Evolutionary conservation across 176 grass and related monocot species (phyloP).

Genomic region (Saccharum spontaneum): DNA sequence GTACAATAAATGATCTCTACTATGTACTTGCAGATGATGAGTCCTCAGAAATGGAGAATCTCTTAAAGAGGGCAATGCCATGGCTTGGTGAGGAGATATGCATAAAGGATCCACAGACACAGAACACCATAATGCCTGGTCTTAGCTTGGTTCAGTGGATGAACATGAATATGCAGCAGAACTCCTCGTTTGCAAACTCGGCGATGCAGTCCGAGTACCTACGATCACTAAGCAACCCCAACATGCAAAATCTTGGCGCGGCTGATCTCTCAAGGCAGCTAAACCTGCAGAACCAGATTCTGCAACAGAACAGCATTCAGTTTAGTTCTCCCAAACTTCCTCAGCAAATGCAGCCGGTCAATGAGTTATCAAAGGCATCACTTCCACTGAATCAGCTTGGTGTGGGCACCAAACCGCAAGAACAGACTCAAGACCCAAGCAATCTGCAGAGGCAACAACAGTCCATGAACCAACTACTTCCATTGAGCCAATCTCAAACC

Average conservation of each 20-base stretch:
- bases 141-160: conserved; percentile 92
- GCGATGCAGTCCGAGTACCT: conserved; percentile 71
- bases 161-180: conserved; percentile 91
- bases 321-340: conserved; percentile 52
- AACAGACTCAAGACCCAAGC: conserved; percentile 52
- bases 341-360: conserved; percentile 53
- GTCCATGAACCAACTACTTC: conserved; percentile 43
- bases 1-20: neutral
- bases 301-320: conserved; percentile 69
- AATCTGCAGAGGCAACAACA: conserved; percentile 58
- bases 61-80: conserved; percentile 77
- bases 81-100: conserved; percentile 92
- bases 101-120: conserved; percentile 85
- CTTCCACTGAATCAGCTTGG: conserved; percentile 51
- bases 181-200: conserved; percentile 57
- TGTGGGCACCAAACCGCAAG: conserved; percentile 38
- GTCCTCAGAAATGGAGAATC: conserved; percentile 85
- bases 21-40: conserved; percentile 66
- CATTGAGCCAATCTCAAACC: conserved; percentile 53
- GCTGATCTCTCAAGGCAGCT: conserved; percentile 63
- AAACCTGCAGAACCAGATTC: conserved; percentile 53
- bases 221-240: conserved; percentile 48
- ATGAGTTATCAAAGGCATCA: conserved; percentile 45
- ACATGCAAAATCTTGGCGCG: conserved; percentile 55
- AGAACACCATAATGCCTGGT: conserved; percentile 76